Evolutionary conservation across 108 stramenopile species (phyloP).

Genomic region (Pseudonitzschia delicatissima): DNA sequence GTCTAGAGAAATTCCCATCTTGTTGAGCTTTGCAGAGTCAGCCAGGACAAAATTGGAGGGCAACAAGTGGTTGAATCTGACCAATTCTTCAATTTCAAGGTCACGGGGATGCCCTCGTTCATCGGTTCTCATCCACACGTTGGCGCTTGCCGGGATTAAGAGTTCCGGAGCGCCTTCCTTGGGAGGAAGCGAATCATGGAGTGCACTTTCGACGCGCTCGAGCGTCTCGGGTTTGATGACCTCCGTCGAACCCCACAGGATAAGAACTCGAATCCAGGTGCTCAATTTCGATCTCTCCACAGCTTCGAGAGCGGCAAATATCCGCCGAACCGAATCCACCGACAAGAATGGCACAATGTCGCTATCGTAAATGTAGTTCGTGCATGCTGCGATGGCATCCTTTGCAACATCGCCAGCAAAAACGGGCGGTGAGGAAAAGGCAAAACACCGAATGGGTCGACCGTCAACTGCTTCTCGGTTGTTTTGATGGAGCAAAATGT

Average conservation of each 20-base stretch:
- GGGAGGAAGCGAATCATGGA: not conserved
- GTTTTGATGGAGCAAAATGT: constrained; percentile 7
- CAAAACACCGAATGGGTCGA: constrained; percentile 19
- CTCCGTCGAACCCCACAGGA: not conserved
- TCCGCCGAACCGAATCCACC: constrained; percentile 24
- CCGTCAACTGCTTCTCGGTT: too few relatives aligned
- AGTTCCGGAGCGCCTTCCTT: constrained; percentile 11
- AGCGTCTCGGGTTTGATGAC: not conserved
- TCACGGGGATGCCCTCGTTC: not conserved
- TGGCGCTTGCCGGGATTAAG: constrained; percentile 3
- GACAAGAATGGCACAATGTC: constrained; percentile 33
- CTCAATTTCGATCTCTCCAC: constrained; percentile 15
- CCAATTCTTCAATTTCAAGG: not conserved
- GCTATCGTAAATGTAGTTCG: constrained; percentile 22
- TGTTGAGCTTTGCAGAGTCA: not conserved
- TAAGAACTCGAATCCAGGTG: constrained; percentile 2
- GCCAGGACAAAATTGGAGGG: not conserved
- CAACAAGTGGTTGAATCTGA: not conserved
- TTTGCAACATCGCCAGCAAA: constrained; percentile 10
- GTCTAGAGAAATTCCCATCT: not conserved
- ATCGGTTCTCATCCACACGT: constrained; percentile 6
- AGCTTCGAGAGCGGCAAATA: constrained; percentile 12
- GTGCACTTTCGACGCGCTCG: not conserved
- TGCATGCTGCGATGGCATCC: constrained; percentile 3
- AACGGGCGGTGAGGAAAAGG: constrained; percentile 33